These are phyloP conservation scores for Comarum palustre DNA, from an alignment of 306 rosid genomes.

Conservation along the genomic window DNA sequence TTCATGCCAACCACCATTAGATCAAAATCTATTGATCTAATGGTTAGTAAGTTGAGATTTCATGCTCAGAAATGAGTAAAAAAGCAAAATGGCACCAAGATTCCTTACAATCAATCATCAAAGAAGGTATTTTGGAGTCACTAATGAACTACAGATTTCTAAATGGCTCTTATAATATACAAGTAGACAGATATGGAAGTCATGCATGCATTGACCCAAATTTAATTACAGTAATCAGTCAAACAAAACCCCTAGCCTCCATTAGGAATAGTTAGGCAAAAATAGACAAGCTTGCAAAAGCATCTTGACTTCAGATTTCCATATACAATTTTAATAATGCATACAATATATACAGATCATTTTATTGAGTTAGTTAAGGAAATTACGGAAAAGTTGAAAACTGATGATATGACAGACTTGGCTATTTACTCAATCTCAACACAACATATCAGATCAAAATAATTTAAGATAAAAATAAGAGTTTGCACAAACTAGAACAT, in stretches of 20 bases:
- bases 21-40: neutral
- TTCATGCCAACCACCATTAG: neutral
- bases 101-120: neutral
- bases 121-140: neutral
- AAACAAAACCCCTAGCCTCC: neutral
- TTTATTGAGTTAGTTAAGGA: neutral
- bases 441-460: neutral
- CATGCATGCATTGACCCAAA: neutral
- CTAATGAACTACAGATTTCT: neutral
- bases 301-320: neutral
- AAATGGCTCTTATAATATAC: neutral
- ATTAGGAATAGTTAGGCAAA: neutral
- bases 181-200: neutral
- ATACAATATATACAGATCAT: neutral
- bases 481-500: neutral
- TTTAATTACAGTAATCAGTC: neutral
- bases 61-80: neutral
- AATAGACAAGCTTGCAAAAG: neutral
- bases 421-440: neutral
- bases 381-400: neutral
- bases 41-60: neutral
- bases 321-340: neutral
- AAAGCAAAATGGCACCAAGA: neutral
- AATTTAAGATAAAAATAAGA: neutral
- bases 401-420: neutral